Conservation (phyloP, 2,329 filamentous ascomycete species). For the Coniella vitis region DNA sequence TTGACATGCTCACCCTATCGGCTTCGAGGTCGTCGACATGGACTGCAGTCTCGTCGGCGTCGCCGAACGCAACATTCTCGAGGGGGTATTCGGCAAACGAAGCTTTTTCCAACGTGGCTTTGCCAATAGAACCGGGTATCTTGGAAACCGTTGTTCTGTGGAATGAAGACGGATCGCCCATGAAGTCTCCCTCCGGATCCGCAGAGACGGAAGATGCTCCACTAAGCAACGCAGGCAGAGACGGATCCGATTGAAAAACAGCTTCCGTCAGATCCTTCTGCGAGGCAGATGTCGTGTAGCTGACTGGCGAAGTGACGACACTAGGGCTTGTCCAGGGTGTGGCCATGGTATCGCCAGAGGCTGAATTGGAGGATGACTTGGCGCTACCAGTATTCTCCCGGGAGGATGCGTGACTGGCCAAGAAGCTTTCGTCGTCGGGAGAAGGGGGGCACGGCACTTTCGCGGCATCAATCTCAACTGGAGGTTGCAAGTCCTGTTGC, state of each 20-base stretch:
- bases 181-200: conserved; percentile 54
- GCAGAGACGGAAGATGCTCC: conserved; percentile 59
- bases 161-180: conserved; percentile 45
- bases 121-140: conserved; percentile 48
- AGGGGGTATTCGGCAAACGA: conserved; percentile 39
- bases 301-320: conserved; percentile 43
- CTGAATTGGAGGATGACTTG: conserved; percentile 44
- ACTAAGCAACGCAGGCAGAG: conserved; percentile 55
- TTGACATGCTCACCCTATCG: conserved; percentile 17
- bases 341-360: conserved; percentile 40
- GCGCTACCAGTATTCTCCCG: conserved; percentile 37
- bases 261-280: conserved; percentile 38
- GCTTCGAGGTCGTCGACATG: conserved; percentile 23
- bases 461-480: conserved; percentile 23
- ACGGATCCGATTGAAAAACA: conserved; percentile 57
- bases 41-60: conserved; percentile 20
- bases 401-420: conserved; percentile 27
- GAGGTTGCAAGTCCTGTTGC: conserved; percentile 14
- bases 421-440: conserved; percentile 35
- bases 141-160: conserved; percentile 40
- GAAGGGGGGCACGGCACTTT: conserved; percentile 37
- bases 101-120: conserved; percentile 44
- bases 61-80: conserved; percentile 29
- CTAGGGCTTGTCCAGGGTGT: conserved; percentile 51
- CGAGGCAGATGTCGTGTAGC: conserved; percentile 29